Base-by-base conservation (phyloP, 345 rosid species). In the Toxicodendron radicans region DNA sequence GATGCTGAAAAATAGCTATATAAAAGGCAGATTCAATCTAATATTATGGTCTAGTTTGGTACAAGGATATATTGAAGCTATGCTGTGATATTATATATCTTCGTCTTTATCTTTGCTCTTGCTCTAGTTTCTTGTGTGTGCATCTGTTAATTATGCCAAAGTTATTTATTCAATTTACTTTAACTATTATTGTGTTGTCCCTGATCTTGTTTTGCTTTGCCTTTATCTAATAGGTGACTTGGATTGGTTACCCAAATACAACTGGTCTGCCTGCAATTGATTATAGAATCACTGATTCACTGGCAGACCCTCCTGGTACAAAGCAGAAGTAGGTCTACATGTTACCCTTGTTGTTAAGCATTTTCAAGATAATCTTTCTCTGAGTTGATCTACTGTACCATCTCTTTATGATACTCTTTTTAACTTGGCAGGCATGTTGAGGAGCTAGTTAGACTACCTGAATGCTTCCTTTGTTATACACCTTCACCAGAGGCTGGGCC, bases 201-300 rank as follows among this genome's bases (percentile, higher is more conserved):
- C 74, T 52, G 27, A 41, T 49, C 56, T 30, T 27, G 27, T 62
- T 60, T 8, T 71, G 17, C 32, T 53, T 74, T 69, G 24, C 52
- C 14, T 74, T 70, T 72, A 58, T 64, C 57, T 48, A 67, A 58
- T 79, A 93, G 99, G 99, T 96, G 63, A 96, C 99, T 38, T 96
- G 99, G 99, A 96, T 93, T 74, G 99, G 99, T 75, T 96, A 96
- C 76, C 99, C 99, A 76, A 96, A 96, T 73, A 96, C 98, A 53
- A 92, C 99, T 33, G 99, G 99, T 33, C 81, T 96, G 81, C 98
- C 99, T 71, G 76, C 95, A 33, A 92, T 96, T 83, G 99, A 96
- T 83, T 96, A 96, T 82, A 83, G 99, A 83, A 91, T 96, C 63
- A 93, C 97, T 4, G 99, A 96, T 83, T 87, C 95, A 20, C 81